Percentiles rank a stretch among this genome's conserved stretches.
These are phyloP conservation scores for Aspergillus alliaceus DNA, from an alignment of 2,329 filamentous ascomycete species.

Conservation along the genomic window DNA sequence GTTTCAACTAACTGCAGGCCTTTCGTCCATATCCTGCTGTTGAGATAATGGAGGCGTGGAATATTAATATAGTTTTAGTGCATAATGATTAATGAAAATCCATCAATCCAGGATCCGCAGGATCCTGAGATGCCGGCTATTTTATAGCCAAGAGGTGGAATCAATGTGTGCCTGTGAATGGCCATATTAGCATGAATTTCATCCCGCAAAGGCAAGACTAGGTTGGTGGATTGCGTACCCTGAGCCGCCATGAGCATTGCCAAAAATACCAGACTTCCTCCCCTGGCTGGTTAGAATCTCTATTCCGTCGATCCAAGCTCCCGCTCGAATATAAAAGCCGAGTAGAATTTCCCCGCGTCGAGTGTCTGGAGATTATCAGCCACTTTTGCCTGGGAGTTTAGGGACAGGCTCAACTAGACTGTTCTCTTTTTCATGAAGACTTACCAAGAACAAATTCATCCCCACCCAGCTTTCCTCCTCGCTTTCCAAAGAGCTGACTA, in stretches of 20 bases:
- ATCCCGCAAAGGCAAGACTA: too few relatives aligned
- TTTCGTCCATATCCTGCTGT: not conserved
- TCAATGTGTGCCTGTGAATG: constrained; percentile 70
- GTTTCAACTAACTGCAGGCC: not conserved
- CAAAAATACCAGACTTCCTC: constrained; percentile 81
- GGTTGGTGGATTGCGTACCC: constrained; percentile 60
- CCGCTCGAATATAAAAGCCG: constrained; percentile 80
- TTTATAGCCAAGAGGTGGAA: constrained; percentile 84
- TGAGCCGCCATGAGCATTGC: constrained; percentile 75
- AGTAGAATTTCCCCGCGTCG: constrained; percentile 82
- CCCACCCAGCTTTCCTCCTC: constrained; percentile 67
- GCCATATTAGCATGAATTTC: constrained; percentile 11
- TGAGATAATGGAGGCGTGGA: not conserved
- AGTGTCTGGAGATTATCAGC: constrained; percentile 59
- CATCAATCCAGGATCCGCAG: constrained; percentile 77
- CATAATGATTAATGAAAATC: constrained; percentile 78
- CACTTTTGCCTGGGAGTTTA: not conserved
- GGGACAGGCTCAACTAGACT: not conserved
- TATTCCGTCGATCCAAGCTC: constrained; percentile 79
- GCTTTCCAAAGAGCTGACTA: constrained; percentile 82
- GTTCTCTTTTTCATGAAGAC: constrained; percentile 26
- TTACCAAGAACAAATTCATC: constrained; percentile 76
- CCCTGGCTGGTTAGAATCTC: constrained; percentile 87
- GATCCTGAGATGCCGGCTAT: constrained; percentile 86
- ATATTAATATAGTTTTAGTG: constrained; percentile 48